These are phyloP conservation scores for Jacaranda mimosifolia DNA, from an alignment of 257 asterid species.

Conservation along the genomic window DNA sequence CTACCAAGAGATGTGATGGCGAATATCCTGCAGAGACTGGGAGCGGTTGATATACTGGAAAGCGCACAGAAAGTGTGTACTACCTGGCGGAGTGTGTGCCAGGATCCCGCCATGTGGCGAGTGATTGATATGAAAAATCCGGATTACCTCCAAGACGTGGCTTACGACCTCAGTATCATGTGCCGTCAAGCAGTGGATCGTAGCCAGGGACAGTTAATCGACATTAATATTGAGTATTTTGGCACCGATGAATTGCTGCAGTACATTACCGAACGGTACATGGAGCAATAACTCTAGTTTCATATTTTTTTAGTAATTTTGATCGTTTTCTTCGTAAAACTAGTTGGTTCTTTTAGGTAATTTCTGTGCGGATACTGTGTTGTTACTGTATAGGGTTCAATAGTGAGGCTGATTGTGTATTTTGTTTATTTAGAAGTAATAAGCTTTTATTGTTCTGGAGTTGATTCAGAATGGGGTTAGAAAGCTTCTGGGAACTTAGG, in stretches of 20 bases:
- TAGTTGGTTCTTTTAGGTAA: background rate
- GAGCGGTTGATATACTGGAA: conserved; percentile 42
- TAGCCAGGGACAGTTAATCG: conserved; percentile 49
- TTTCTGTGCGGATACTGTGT: too few relatives aligned
- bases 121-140: conserved; percentile 25
- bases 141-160: background rate
- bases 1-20: conserved; percentile 55
- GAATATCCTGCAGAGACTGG: conserved; percentile 49
- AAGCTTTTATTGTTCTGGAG: too few relatives aligned
- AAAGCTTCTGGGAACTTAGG: too few relatives aligned
- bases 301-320: background rate
- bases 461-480: too few relatives aligned
- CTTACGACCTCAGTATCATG: background rate
- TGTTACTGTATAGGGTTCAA: too few relatives aligned
- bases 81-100: conserved; percentile 48
- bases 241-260: conserved; percentile 34
- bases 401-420: too few relatives aligned
- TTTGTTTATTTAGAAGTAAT: too few relatives aligned
- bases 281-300: background rate
- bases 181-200: conserved; percentile 56
- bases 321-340: background rate
- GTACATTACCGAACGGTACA: conserved; percentile 42
- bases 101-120: conserved; percentile 52
- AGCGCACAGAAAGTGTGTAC: conserved; percentile 55
- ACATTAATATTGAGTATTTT: conserved; percentile 33